Evolutionary conservation across 179 eudicot genomes (phyloP).

Genomic region (Silene noctiflora): DNA sequence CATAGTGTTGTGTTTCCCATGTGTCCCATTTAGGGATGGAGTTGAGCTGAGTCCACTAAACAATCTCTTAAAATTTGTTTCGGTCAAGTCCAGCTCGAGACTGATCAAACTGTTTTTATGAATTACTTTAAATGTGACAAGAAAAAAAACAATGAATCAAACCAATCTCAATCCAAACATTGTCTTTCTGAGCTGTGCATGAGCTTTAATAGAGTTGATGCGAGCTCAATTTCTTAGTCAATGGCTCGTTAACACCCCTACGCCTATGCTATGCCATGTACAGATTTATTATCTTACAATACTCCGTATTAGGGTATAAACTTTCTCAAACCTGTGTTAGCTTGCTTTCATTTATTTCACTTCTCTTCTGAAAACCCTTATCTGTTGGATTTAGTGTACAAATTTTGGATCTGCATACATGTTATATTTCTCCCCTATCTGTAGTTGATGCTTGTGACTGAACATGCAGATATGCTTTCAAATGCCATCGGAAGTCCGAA

Average conservation of each 20-base stretch:
- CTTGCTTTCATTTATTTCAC: too few relatives aligned
- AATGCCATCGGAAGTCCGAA: constrained; percentile 88
- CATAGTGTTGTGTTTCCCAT: not conserved
- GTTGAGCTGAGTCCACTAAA: not conserved
- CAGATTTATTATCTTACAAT: too few relatives aligned
- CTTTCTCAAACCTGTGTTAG: too few relatives aligned
- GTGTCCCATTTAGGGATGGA: not conserved
- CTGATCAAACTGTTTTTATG: not conserved
- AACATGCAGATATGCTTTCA: constrained; percentile 79
- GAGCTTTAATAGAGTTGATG: too few relatives aligned
- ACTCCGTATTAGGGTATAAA: too few relatives aligned
- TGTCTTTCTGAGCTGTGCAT: too few relatives aligned
- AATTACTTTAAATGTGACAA: not conserved
- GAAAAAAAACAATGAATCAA: not conserved
- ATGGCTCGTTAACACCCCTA: too few relatives aligned
- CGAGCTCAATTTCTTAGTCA: too few relatives aligned
- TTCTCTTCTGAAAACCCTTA: too few relatives aligned
- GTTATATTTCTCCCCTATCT: not conserved
- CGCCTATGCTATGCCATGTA: too few relatives aligned
- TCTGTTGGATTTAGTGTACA: not conserved
- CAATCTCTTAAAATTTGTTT: not conserved
- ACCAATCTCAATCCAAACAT: too few relatives aligned
- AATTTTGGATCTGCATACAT: not conserved
- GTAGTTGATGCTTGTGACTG: constrained; percentile 17
- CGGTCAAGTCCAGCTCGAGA: not conserved